Base-by-base conservation (phyloP, 768 basidiomycete genomes). In the Suillus spraguei region DNA sequence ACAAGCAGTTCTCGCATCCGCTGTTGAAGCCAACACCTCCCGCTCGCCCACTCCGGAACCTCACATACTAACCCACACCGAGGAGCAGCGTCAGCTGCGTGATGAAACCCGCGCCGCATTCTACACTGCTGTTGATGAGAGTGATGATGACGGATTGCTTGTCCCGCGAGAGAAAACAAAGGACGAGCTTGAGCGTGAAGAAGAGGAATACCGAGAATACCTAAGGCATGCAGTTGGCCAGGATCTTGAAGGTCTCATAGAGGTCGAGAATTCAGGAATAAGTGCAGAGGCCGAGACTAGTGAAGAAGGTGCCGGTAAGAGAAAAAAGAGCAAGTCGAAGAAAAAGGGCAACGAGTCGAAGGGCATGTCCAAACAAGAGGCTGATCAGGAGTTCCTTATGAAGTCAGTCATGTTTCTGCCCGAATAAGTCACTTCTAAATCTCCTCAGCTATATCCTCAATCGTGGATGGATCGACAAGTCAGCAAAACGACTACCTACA, bases 401-500 rank as follows among this genome's bases (percentile, higher is more conserved):
- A 91, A 94, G 96, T 97, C 69, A 60, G 92, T 80, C 20, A 22
- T 46, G 24, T 62, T 32, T 35, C 39, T 36, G 60, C 52, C 13
- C 59, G 52, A 24, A 33, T 10, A 6, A 44, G 17, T 5, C 47
- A 20, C 17, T n/a, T 9, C 28, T 67, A 56, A 66, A 58, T 3
- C 39, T 60, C 60, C 44, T 1, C 69, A 98, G 96, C 75, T 99
- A 97, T 75, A 97, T 99, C 67, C 81, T 98, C 24, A 96, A 97
- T 74, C 93, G 97, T 35, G 97, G 97, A 1, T 99, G 97, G 97
- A 88, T 99, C 55, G 97, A 99, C 75, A 86, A 83, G 56, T 81
- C 88, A 2, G 78, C 84, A 24, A 81, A 84, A 16, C 89, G 87
- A 61, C 79, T 95, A 3, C 97, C 96, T 1, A 96, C 95, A 0